Evolutionary conservation across 2,329 filamentous ascomycete genomes (phyloP).

Genomic region (Pseudogymnoascus sp.): DNA sequence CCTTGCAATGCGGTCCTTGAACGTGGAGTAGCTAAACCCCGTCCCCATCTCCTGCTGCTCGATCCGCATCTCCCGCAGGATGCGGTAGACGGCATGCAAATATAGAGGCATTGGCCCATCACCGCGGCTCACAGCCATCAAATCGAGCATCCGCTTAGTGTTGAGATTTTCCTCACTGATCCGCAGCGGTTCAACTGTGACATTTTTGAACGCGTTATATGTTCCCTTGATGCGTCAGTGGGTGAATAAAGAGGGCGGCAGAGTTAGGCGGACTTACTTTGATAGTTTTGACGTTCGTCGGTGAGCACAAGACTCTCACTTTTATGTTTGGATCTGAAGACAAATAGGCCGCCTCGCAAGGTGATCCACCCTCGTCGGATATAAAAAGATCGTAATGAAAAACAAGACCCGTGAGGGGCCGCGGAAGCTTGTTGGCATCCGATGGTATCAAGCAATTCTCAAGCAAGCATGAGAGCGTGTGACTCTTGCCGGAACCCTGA

Average conservation of each 20-base stretch:
- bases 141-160: conserved; percentile 43
- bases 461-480: conserved; percentile 51
- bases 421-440: conserved; percentile 35
- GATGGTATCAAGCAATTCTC: conserved; percentile 37
- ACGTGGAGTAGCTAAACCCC: conserved; percentile 39
- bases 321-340: conserved; percentile 37
- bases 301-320: conserved; percentile 45
- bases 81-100: conserved; percentile 39
- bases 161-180: conserved; percentile 43
- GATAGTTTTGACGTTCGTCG: conserved; percentile 39
- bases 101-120: conserved; percentile 42
- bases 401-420: conserved; percentile 45
- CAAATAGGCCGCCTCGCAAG: conserved; percentile 50
- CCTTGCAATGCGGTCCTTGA: conserved; percentile 31
- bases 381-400: conserved; percentile 49
- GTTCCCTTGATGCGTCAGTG: conserved; percentile 12
- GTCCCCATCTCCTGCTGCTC: conserved; percentile 26
- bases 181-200: conserved; percentile 38
- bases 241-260: not conserved
- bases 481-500: conserved; percentile 55
- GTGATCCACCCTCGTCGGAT: conserved; percentile 24
- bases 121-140: conserved; percentile 44
- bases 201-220: conserved; percentile 35
- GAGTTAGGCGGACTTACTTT: conserved; percentile 16
- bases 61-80: conserved; percentile 44